Evolutionary conservation across 2,329 filamentous ascomycete species (phyloP).

Genomic region (Pezicula rhizophila): DNA sequence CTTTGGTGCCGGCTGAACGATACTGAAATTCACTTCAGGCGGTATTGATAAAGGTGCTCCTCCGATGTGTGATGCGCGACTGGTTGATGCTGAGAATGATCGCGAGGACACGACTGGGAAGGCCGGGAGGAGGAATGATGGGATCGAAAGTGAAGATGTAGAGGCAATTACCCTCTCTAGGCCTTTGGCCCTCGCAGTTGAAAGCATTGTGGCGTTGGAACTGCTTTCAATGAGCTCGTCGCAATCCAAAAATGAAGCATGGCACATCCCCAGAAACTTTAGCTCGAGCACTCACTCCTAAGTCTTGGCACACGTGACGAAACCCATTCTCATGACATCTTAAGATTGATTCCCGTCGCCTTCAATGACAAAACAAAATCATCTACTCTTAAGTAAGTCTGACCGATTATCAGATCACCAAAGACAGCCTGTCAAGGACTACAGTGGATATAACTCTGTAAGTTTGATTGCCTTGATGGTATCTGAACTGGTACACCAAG

Average conservation of each 20-base stretch:
- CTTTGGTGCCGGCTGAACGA: slow-evolving; percentile 49
- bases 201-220: slow-evolving; percentile 50
- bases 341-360: too few relatives aligned
- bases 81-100: slow-evolving; percentile 66
- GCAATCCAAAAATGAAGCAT: neutral
- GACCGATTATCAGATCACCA: too few relatives aligned
- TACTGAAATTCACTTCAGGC: slow-evolving; percentile 70
- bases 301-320: neutral
- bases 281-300: neutral
- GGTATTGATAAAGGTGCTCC: slow-evolving; percentile 74
- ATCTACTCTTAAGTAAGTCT: too few relatives aligned
- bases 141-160: slow-evolving; percentile 47
- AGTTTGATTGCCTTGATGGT: too few relatives aligned
- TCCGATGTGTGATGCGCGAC: slow-evolving; percentile 75
- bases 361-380: too few relatives aligned
- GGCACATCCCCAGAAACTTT: neutral
- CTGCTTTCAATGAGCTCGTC: neutral
- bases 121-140: slow-evolving; percentile 67
- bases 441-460: too few relatives aligned
- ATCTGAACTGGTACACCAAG: too few relatives aligned
- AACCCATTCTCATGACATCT: too few relatives aligned
- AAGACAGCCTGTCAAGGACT: too few relatives aligned
- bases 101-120: slow-evolving; percentile 47
- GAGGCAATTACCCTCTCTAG: slow-evolving; percentile 50
- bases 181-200: slow-evolving; percentile 54